A percentile compares a stretch with the other conserved stretches of the same genome.
These are phyloP conservation scores for Nemania serpens DNA, from an alignment of 2,329 filamentous ascomycete genomes.

Conservation along the genomic window DNA sequence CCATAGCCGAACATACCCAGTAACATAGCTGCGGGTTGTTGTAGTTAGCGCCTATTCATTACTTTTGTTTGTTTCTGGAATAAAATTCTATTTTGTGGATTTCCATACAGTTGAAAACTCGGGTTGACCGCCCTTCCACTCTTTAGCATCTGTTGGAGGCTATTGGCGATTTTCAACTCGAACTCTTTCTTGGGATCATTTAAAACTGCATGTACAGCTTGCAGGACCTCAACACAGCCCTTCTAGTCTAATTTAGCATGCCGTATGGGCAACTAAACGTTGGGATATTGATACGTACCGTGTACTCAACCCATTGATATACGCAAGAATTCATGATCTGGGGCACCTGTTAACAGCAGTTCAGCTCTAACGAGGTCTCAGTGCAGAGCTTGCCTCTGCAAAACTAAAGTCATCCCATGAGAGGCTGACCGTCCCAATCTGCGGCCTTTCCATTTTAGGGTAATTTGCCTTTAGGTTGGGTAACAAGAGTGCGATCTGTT, in stretches of 20 bases:
- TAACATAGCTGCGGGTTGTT: background rate
- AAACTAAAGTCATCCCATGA: conserved; percentile 1
- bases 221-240: background rate
- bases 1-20: background rate
- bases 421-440: conserved; percentile 7
- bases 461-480: background rate
- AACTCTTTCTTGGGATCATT: background rate
- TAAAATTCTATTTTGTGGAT: background rate
- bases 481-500: background rate
- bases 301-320: conserved; percentile 3
- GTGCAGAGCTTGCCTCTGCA: background rate
- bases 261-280: background rate
- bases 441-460: background rate
- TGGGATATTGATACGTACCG: background rate
- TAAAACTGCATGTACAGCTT: background rate
- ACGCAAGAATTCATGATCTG: conserved; percentile 3
- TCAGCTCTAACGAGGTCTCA: background rate
- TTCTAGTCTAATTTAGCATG: background rate
- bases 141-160: background rate
- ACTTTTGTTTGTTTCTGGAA: background rate
- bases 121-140: background rate
- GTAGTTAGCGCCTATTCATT: background rate
- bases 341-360: background rate
- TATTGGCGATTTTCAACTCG: background rate
- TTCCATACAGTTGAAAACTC: background rate